Base-by-base conservation (phyloP, 495 filamentous ascomycete species). In the Penicillium argentinense region DNA sequence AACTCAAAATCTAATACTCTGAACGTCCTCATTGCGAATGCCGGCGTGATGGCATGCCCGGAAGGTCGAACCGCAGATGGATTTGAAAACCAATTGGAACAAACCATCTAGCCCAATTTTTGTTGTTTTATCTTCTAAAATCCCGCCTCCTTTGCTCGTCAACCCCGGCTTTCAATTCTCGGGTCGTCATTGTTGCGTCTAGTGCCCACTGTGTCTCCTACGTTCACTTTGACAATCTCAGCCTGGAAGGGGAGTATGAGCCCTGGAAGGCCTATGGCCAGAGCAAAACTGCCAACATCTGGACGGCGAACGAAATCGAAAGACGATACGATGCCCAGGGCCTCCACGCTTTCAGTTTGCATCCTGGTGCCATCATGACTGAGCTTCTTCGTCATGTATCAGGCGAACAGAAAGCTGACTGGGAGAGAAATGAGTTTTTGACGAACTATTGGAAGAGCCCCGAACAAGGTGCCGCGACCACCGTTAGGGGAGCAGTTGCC, bases 91-190 rank as follows among this genome's bases (percentile, higher is more conserved):
- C 72, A 79, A 39, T 70, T 42, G 71, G 63, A 11, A 76, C 70
- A 1, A 78, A 80, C 57, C 71, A 81, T 51, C 59, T 79, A 0
- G 63, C 50, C 5, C 77, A 82, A 47, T 79, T 78, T 59, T 68
- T 78, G 17, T 59, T 81, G n/a, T 76, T 79, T 58, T 46, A 70
- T n/a, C 68, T 74, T 4, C 68, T 81, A 23, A 66, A 70, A 50
- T 53, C 60, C 14, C 39, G 67, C 23, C 58, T 79, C 7, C 60
- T 78, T 12, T 49, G 64, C 11, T 61, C 59, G 18, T 59, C 67
- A 1, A 68, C 68, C 13, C 63, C 71, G 0, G 27, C 29, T 0
- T 71, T 69, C 52, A 45, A 64, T 43, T 77, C 75, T 8, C 63
- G 74, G 7, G 74, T 73, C 9, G 62, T 78, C 12, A 51, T 44